Percentiles rank a stretch among this genome's conserved stretches.
Conservation (phyloP, 345 rosid genomes). For the Nephelium lappaceum region DNA sequence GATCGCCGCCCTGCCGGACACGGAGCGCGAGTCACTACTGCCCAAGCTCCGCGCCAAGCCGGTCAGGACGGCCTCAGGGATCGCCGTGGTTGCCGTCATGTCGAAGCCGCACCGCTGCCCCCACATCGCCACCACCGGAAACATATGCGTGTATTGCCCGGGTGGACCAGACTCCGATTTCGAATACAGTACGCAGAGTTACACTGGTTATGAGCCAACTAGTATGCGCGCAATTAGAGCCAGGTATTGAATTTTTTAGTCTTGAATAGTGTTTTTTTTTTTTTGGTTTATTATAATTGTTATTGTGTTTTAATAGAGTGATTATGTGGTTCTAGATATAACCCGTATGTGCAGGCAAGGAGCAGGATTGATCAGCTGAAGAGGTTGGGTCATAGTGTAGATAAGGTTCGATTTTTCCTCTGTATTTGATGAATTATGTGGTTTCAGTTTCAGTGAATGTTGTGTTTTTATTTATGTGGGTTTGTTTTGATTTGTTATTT, state of each 20-base stretch:
- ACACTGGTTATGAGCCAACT: slow-evolving; percentile 98
- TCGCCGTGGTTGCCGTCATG: slow-evolving; percentile 98
- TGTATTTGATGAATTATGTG: background rate
- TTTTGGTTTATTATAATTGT: background rate
- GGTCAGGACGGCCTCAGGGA: slow-evolving; percentile 95
- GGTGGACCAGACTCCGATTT: slow-evolving; percentile 99
- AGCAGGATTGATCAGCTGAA: slow-evolving; percentile 99
- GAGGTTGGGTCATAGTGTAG: slow-evolving; percentile 97
- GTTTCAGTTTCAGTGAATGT: slow-evolving; percentile 5
- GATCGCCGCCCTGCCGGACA: slow-evolving; percentile 95
- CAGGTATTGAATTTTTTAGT: slow-evolving; percentile 47
- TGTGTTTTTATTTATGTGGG: background rate
- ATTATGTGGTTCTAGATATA: slow-evolving; percentile 58
- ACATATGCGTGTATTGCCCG: slow-evolving; percentile 95
- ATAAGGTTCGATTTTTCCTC: slow-evolving; percentile 57
- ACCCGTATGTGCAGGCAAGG: slow-evolving; percentile 97
- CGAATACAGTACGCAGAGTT: slow-evolving; percentile 98
- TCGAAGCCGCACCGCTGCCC: slow-evolving; percentile 99
- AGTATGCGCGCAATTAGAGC: slow-evolving; percentile 99
- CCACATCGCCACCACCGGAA: slow-evolving; percentile 95
- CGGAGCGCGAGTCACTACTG: slow-evolving; percentile 86
- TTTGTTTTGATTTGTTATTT: background rate
- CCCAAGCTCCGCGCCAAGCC: slow-evolving; percentile 99
- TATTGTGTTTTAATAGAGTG: background rate
- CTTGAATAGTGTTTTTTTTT: background rate